Conservation (phyloP, 148 eudicot species). For the Arbutus unedo region DNA sequence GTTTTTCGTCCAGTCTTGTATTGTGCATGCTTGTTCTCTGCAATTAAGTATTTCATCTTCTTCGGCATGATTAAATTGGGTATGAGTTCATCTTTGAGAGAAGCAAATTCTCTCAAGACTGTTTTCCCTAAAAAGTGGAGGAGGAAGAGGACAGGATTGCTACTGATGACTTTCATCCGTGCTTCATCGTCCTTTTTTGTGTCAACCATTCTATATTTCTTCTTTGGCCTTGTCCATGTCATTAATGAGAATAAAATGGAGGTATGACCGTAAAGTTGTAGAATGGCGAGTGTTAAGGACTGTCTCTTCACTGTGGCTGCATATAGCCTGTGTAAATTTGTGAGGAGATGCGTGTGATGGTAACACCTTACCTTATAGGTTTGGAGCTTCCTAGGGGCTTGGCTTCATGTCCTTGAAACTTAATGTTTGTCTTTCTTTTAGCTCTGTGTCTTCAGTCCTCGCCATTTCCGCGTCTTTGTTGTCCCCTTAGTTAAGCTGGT, state of each 20-base stretch:
- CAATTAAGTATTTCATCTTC: neutral
- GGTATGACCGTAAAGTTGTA: neutral
- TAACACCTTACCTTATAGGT: neutral
- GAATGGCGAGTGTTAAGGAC: neutral
- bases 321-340: neutral
- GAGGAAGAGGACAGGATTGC: neutral
- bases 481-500: neutral
- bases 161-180: neutral
- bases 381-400: neutral
- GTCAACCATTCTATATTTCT: neutral
- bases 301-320: neutral
- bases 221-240: neutral
- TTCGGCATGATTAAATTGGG: neutral
- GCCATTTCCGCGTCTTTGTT: slow-evolving; percentile 4
- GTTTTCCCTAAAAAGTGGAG: neutral
- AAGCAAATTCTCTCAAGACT: neutral
- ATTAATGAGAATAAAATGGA: neutral
- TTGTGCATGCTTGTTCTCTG: neutral
- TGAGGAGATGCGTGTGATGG: neutral
- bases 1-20: neutral
- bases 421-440: neutral
- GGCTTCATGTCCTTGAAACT: neutral
- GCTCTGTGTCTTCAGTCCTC: neutral
- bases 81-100: neutral
- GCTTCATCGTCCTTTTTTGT: neutral